Percentiles rank a stretch among this genome's conserved stretches.
Conservation (phyloP, 2,329 filamentous ascomycete genomes). For the Paraphoma chrysanthemicola region DNA sequence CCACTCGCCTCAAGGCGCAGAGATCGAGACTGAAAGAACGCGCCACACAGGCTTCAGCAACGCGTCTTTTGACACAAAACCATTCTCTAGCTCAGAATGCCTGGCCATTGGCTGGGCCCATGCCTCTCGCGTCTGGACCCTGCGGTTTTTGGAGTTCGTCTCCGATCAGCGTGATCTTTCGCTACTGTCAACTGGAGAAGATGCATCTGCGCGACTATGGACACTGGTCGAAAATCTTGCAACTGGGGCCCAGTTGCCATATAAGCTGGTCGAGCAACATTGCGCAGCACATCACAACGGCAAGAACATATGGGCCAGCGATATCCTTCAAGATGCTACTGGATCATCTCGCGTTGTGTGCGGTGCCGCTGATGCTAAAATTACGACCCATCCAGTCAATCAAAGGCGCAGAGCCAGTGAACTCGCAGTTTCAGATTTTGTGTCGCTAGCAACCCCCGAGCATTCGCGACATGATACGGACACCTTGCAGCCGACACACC, state of each 20-base stretch:
- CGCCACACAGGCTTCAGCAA: conserved; percentile 56
- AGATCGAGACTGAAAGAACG: conserved; percentile 31
- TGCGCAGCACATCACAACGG: conserved; percentile 74
- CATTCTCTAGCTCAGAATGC: conserved; percentile 39
- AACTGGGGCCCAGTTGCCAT: conserved; percentile 13
- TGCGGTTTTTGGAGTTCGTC: conserved; percentile 66
- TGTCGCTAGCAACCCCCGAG: conserved; percentile 14
- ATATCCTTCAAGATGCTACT: conserved; percentile 7
- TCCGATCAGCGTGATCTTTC: conserved; percentile 46
- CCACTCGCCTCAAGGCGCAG: conserved; percentile 18
- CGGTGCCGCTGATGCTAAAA: conserved; percentile 82
- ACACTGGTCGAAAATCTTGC: conserved; percentile 26
- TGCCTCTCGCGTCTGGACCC: conserved; percentile 85
- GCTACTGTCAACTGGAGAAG: conserved; percentile 84
- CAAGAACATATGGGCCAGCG: conserved; percentile 85
- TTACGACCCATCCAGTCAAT: conserved; percentile 43
- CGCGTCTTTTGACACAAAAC: conserved; percentile 28
- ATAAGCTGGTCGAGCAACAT: conserved; percentile 59
- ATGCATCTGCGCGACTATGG: conserved; percentile 80
- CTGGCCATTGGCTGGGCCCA: conserved; percentile 85
- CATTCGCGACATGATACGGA: not conserved
- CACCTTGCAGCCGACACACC: conserved; percentile 5
- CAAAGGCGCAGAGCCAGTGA: conserved; percentile 13
- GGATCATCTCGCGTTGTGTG: conserved; percentile 24
- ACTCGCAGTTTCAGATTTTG: conserved; percentile 36